A percentile compares a stretch with the other conserved stretches of the same genome.
Conservation (phyloP, 2,329 filamentous ascomycete species). For the Pseudogymnoascus sp. region DNA sequence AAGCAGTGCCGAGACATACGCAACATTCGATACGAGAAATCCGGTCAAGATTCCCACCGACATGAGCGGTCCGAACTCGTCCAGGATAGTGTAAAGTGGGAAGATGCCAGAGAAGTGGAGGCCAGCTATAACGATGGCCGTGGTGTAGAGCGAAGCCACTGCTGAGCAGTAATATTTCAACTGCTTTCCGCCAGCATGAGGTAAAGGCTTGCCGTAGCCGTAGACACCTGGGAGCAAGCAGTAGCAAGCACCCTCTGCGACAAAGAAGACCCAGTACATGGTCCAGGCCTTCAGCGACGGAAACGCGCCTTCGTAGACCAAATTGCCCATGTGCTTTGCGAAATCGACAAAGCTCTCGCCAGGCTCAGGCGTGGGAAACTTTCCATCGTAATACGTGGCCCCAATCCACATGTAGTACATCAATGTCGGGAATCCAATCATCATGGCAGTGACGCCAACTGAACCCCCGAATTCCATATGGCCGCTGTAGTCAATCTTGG, state of each 20-base stretch:
- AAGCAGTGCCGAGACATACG: constrained; percentile 75
- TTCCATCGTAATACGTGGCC: constrained; percentile 83
- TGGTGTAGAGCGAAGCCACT: constrained; percentile 79
- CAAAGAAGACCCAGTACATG: constrained; percentile 91
- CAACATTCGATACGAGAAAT: constrained; percentile 72
- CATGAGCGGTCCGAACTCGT: constrained; percentile 90
- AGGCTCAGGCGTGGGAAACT: constrained; percentile 59
- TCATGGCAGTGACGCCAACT: constrained; percentile 72
- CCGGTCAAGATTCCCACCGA: constrained; percentile 89
- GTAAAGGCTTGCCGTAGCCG: constrained; percentile 79
- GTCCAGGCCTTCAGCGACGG: constrained; percentile 76
- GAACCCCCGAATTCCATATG: constrained; percentile 83
- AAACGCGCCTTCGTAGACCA: constrained; percentile 79
- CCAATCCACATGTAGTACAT: constrained; percentile 99
- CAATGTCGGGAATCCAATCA: constrained; percentile 84
- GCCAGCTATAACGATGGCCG: constrained; percentile 60
- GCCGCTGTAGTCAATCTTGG: constrained; percentile 56
- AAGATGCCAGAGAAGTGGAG: constrained; percentile 82
- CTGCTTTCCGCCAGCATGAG: constrained; percentile 75
- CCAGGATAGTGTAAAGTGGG: constrained; percentile 83
- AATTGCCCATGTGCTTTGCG: constrained; percentile 57
- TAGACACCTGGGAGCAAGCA: constrained; percentile 80
- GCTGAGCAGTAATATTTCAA: constrained; percentile 93
- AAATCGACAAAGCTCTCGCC: constrained; percentile 68
- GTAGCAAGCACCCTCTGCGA: constrained; percentile 79